phyloP scores from a whole-genome alignment of 441 rosid species.

The Codiaeum variegatum region DNA sequence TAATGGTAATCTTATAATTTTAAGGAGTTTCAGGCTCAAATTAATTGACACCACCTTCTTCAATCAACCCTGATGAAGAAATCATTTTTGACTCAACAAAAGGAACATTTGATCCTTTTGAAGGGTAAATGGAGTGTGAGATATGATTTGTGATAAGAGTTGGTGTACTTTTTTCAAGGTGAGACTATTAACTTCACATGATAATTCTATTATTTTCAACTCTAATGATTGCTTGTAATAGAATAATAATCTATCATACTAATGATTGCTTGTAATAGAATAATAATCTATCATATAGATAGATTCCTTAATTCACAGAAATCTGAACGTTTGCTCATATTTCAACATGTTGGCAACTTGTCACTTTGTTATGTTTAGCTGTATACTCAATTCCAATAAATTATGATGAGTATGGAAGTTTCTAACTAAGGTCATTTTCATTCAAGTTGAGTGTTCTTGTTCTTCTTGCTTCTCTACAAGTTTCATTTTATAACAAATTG shows the following conservation, averaged over 20 bases:
- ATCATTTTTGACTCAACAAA: no score
- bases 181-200: conserved; percentile 24
- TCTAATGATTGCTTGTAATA: conserved; percentile 15
- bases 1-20: no score
- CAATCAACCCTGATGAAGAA: no score
- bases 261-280: conserved; percentile 14
- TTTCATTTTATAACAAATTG: no score
- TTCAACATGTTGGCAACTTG: not conserved
- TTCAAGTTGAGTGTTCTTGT: no score
- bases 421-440: no score
- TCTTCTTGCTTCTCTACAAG: no score
- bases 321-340: conserved; percentile 3
- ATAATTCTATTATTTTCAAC: conserved; percentile 21
- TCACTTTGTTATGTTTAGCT: not conserved
- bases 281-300: not conserved
- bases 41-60: no score
- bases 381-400: not conserved
- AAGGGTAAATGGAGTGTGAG: conserved; percentile 82
- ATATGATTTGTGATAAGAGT: conserved; percentile 54
- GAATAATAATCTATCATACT: conserved; percentile 8
- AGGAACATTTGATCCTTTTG: no score
- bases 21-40: no score
- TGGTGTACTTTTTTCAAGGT: conserved; percentile 16
- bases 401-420: not conserved
- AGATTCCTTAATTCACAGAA: not conserved